Conservation (phyloP, 176 grass and related monocot genomes). For the Musa beccarii region DNA sequence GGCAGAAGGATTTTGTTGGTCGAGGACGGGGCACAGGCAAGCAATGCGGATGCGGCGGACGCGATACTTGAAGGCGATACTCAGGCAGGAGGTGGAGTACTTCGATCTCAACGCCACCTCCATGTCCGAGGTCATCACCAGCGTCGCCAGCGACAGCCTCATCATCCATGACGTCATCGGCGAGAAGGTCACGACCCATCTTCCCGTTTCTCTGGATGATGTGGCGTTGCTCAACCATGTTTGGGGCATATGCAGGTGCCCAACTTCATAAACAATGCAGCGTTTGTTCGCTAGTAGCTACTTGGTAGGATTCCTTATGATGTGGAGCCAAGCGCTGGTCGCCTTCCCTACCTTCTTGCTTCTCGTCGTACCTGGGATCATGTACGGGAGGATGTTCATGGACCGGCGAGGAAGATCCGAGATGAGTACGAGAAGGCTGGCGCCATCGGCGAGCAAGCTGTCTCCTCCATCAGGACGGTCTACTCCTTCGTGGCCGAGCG, state of each 20-base stretch:
- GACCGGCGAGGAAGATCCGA: conserved; percentile 48
- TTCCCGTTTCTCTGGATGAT: background rate
- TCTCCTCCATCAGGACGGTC: conserved; percentile 72
- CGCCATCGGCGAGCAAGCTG: conserved; percentile 59
- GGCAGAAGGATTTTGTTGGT: conserved; percentile 43
- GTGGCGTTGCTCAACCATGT: no score
- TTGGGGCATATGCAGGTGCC: conserved; percentile 1
- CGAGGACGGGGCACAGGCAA: conserved; percentile 35
- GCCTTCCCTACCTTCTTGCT: conserved; percentile 56
- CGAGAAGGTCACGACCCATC: conserved; percentile 11
- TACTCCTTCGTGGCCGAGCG: conserved; percentile 76
- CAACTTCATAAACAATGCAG: conserved; percentile 5
- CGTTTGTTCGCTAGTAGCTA: conserved; percentile 19
- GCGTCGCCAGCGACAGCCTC: conserved; percentile 20
- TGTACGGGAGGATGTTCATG: conserved; percentile 62
- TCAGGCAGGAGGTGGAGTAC: conserved; percentile 26
- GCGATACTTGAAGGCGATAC: conserved; percentile 16
- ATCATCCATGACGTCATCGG: conserved; percentile 25
- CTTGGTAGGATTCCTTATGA: conserved; percentile 27
- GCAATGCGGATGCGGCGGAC: conserved; percentile 16
- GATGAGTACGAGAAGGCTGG: conserved; percentile 59
- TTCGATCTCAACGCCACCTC: conserved; percentile 21
- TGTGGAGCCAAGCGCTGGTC: conserved; percentile 58
- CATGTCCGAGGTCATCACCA: conserved; percentile 18
- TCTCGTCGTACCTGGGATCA: conserved; percentile 62